Evolutionary conservation across 208 protist genomes (phyloP), one percentile per base, ranked within the genome.

Genomic region (Acanthamoeba healyi): DNA sequence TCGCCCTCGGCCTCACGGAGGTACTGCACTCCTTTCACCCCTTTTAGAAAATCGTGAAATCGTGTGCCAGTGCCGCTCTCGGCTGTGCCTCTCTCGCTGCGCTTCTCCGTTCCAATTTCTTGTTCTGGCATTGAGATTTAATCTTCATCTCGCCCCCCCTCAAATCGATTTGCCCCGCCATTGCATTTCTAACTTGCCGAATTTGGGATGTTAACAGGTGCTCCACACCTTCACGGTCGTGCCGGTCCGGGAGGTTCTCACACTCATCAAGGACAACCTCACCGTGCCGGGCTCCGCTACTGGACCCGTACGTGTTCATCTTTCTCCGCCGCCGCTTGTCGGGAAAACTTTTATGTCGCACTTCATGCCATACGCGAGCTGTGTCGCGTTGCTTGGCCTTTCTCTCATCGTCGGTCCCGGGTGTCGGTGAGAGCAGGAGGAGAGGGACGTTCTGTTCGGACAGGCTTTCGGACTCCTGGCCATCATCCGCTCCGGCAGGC

Each of bases 401-500:
- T 32, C 70, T 81, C 70, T 81, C 42, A 38, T 81, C 32, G 26
- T 81, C 70, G 44, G 14, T 84, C 34, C 12, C n/a, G 24, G 22
- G 22, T 84, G 7, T 49, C 14, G 74, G 17, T 65, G 74, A 19
- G 24, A 7, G 5, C 38, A 94, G 90, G 90, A 94, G 70, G 90
- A 94, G 70, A 94, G 56, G 22, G 67, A 94, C n/a, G 34, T 67
- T 15, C 51, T 86, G 22, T 84, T 94, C 70, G 90, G 90, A 7
- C 49, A 86, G 32, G 51, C 84, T 32, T 94, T 94, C 38, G 90
- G 90, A 10, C 22, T 84, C 34, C 72, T 94, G 24, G 63, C 90
- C 49, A 94, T 94, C 49, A 65, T 94, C 44, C 65, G 90, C n/a
- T 94, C 90, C n/a, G 67, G 56, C 32, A 36, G 90, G 40, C 67